Evolutionary conservation across 2,329 filamentous ascomycete genomes (phyloP).

Genomic region (Aspergillus sp.): DNA sequence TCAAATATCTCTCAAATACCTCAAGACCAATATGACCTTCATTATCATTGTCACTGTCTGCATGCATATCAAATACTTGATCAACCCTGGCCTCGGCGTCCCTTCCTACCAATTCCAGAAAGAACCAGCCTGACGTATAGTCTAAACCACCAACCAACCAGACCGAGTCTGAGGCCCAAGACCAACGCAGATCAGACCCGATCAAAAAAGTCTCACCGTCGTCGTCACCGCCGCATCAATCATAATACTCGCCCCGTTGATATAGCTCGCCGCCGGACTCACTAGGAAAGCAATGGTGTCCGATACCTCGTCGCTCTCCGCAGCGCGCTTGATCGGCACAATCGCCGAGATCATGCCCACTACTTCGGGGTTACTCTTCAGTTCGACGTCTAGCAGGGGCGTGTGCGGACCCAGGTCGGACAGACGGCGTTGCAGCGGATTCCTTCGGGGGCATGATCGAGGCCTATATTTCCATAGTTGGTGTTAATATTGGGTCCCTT

Average conservation of each 20-base stretch:
- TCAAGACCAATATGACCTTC: too few relatives aligned
- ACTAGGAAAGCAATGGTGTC: conserved; percentile 4
- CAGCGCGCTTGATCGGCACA: not conserved
- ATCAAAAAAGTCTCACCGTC: not conserved
- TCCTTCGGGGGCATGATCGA: not conserved
- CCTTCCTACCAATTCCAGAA: too few relatives aligned
- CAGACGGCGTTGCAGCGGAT: not conserved
- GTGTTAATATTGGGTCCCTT: not conserved
- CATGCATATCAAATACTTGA: too few relatives aligned
- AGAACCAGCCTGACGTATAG: too few relatives aligned
- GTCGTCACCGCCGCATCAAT: conserved; percentile 2
- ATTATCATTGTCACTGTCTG: too few relatives aligned
- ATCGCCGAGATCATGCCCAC: not conserved
- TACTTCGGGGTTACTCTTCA: not conserved
- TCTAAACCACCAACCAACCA: too few relatives aligned
- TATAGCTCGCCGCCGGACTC: conserved; percentile 5
- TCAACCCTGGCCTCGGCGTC: too few relatives aligned
- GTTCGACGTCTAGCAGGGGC: not conserved
- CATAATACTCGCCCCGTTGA: conserved; percentile 3
- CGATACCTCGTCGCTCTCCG: not conserved
- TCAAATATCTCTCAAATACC: too few relatives aligned
- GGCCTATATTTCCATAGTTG: not conserved
- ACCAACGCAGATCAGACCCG: too few relatives aligned
- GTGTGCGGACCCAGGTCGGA: not conserved
- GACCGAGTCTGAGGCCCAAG: too few relatives aligned